phyloP scores from a whole-genome alignment of 2,329 filamentous ascomycete species.

The Zelopaecilomyces penicillatus region DNA sequence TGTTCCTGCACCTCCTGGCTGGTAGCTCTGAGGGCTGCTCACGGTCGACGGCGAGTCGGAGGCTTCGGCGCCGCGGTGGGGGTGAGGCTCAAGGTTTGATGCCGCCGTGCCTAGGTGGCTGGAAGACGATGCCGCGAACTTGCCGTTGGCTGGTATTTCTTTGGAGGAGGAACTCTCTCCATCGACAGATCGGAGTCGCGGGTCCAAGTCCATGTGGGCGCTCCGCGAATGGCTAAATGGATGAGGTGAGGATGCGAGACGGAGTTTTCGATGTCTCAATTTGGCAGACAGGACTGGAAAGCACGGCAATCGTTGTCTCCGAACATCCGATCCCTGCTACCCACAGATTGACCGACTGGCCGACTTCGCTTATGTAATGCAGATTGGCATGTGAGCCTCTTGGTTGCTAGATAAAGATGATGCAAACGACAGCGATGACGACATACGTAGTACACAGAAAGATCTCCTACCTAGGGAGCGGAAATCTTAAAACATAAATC shows the following conservation, averaged over 20 bases:
- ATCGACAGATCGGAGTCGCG: slow-evolving; percentile 19
- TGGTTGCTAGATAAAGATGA: no score
- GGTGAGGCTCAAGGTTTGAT: slow-evolving; percentile 9
- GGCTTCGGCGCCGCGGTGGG: slow-evolving; percentile 13
- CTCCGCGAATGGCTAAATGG: slow-evolving; percentile 2
- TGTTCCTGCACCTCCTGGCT: slow-evolving; percentile 11
- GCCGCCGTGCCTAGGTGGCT: slow-evolving; percentile 11
- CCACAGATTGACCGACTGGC: slow-evolving; percentile 4
- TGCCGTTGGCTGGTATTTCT: not conserved
- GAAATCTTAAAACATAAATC: no score
- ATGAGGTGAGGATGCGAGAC: no score
- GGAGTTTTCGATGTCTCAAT: no score
- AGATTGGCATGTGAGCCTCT: no score
- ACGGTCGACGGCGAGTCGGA: slow-evolving; percentile 14
- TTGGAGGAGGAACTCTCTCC: slow-evolving; percentile 12
- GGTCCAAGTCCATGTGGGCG: slow-evolving; percentile 25
- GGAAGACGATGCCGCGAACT: slow-evolving; percentile 6
- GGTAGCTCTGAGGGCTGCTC: no score
- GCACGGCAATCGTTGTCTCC: slow-evolving; percentile 22
- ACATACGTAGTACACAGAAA: no score
- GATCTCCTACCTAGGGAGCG: no score
- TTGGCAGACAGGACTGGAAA: no score
- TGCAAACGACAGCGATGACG: no score
- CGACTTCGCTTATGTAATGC: not conserved
- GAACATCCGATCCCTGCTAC: slow-evolving; percentile 17